Evolutionary conservation across 208 protist genomes (phyloP).

Genomic region (Leishmania amazonensis): DNA sequence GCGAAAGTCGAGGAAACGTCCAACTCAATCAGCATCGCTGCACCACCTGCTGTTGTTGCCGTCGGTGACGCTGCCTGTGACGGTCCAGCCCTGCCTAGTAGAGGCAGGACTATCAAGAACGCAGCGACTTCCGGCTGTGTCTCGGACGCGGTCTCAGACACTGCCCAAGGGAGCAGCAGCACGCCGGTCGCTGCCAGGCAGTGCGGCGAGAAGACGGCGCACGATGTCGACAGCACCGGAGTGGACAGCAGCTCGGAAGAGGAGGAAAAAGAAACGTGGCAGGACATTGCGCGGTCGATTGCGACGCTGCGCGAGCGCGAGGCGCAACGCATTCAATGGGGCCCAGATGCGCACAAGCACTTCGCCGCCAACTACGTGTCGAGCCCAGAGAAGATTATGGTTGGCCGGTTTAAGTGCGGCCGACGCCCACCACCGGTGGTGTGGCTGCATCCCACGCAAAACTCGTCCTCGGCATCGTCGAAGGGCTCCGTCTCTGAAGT

Average conservation of each 20-base stretch:
- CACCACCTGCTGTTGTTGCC: background rate
- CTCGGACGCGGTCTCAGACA: background rate
- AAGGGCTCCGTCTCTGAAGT: background rate
- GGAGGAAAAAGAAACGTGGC: slow-evolving; percentile 1
- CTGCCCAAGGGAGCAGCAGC: slow-evolving; percentile 1
- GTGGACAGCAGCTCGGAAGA: background rate
- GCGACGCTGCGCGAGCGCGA: slow-evolving; percentile 28
- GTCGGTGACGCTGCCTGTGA: background rate
- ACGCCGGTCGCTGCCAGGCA: background rate
- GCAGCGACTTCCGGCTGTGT: background rate
- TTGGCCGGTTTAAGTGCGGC: slow-evolving; percentile 19
- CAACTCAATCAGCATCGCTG: background rate
- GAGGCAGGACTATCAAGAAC: background rate
- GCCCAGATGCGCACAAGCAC: slow-evolving; percentile 68
- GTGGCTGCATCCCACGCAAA: background rate
- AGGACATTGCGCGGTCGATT: slow-evolving; percentile 28
- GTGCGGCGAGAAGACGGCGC: background rate
- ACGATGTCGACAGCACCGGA: slow-evolving; percentile 1
- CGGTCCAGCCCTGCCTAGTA: background rate
- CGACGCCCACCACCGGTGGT: slow-evolving; percentile 1
- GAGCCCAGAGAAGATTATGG: slow-evolving; percentile 69
- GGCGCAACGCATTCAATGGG: slow-evolving; percentile 51
- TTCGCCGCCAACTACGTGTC: slow-evolving; percentile 80
- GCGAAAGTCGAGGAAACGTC: background rate
- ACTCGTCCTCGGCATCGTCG: background rate